phyloP scores from a whole-genome alignment of 257 asterid genomes.

The Thymus quinquecostatus region DNA sequence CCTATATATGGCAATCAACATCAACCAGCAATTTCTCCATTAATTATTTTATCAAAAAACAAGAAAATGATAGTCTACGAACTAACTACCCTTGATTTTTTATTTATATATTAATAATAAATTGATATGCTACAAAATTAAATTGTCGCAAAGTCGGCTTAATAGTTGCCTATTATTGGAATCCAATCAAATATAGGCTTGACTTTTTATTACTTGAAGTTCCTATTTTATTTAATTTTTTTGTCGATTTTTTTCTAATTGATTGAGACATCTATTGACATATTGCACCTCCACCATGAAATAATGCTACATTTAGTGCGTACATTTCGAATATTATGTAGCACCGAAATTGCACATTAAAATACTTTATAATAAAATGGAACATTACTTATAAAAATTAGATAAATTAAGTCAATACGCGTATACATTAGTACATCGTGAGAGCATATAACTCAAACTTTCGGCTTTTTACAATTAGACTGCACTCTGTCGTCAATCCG shows the following conservation, averaged over 20 bases:
- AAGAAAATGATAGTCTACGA: conserved; percentile 7
- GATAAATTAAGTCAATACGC: too few relatives aligned
- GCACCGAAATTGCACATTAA: not conserved
- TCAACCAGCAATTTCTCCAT: conserved; percentile 23
- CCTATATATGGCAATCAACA: conserved; percentile 8
- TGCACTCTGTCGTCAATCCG: too few relatives aligned
- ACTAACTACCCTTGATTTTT: not conserved
- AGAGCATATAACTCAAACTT: too few relatives aligned
- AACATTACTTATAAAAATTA: too few relatives aligned
- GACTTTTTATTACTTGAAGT: conserved; percentile 13
- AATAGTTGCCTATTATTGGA: not conserved
- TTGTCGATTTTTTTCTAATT: not conserved
- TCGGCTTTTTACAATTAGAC: too few relatives aligned
- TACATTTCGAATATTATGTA: not conserved
- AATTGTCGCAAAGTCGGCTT: not conserved
- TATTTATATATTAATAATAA: not conserved
- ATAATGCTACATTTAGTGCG: conserved; percentile 5
- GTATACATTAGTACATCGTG: too few relatives aligned
- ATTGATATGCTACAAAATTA: not conserved
- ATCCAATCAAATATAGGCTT: not conserved
- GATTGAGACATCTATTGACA: conserved; percentile 7
- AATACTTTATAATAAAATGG: not conserved
- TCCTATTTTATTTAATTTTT: not conserved
- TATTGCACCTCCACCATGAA: not conserved
- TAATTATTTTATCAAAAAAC: not conserved